Base-by-base conservation (phyloP, 2,329 filamentous ascomycete species). In the Colletotrichum cordylinicola region DNA sequence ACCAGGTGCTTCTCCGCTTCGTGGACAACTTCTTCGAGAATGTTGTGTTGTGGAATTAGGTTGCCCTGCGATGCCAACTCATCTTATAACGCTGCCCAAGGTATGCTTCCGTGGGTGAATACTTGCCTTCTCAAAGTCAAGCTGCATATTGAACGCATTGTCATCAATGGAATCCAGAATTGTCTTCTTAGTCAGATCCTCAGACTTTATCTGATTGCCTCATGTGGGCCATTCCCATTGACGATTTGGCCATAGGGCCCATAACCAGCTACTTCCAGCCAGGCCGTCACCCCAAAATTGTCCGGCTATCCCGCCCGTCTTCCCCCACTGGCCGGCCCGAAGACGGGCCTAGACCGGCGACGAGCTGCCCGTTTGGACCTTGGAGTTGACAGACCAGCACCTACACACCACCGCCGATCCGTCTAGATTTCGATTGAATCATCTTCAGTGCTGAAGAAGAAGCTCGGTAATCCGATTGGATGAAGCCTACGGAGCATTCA, bases 91-190 rank as follows among this genome's bases (percentile, higher is more conserved):
- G 31, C 21, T 18, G 12, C 8, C 24, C 6, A 29, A 8, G 4
- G n/a, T n/a, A 39, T 13, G 18, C 12, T 3, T 12, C 13, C 6
- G 4, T 13, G n/a, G 33, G 27, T n/a, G 18, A n/a, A 8, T 9
- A 6, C 35, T 12, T 29, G 37, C 70, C 78, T 91, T 91, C 43
- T 85, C 82, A 9, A 87, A 81, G 80, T 92, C 90, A 75, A 88
- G 86, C 18, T 86, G 83, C 90, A 91, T 91, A 77, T 88, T 90
- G 1, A 90, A 90, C 76, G 85, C 84, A 76, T 90, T 85, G 52
- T 86, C 85, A 61, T 87, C 86, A 24, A 87, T 81, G 1, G 89
- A 88, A 82, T 92, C 89, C 88, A 90, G 6, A 55, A 92, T 87
- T 77, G 87, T 85, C 6, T 79, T 77, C 21, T 89, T 84, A 21